These are phyloP conservation scores for Cytospora paraplurivora DNA, from an alignment of 2,329 filamentous ascomycete species.

Conservation along the genomic window DNA sequence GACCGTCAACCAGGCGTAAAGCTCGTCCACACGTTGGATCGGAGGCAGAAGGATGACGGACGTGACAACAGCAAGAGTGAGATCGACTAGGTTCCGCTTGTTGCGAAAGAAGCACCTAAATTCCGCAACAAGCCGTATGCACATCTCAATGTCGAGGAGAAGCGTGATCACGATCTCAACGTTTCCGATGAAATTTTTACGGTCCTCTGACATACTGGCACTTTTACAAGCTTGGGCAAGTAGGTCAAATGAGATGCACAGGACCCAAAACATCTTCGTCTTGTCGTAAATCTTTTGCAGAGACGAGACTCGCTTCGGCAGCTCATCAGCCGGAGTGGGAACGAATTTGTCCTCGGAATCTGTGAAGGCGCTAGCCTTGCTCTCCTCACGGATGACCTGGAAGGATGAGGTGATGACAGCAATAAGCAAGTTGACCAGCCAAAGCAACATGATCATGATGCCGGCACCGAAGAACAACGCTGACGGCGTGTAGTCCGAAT, in stretches of 20 bases:
- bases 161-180: constrained; percentile 78
- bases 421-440: constrained; percentile 92
- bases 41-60: constrained; percentile 82
- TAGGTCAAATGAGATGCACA: constrained; percentile 79
- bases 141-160: constrained; percentile 78
- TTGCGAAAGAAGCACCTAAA: constrained; percentile 79
- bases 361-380: constrained; percentile 90
- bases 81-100: constrained; percentile 77
- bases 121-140: constrained; percentile 74
- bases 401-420: constrained; percentile 98
- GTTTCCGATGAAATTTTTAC: constrained; percentile 66
- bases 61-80: constrained; percentile 78
- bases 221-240: constrained; percentile 77
- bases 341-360: constrained; percentile 60
- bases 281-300: constrained; percentile 76
- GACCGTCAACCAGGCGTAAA: constrained; percentile 85
- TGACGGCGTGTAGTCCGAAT: constrained; percentile 86
- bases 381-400: constrained; percentile 96
- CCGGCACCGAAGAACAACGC: constrained; percentile 74
- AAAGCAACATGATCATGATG: constrained; percentile 91
- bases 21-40: constrained; percentile 69
- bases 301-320: constrained; percentile 44
- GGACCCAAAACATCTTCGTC: constrained; percentile 75
- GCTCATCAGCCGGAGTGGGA: constrained; percentile 43
- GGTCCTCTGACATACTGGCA: constrained; percentile 67